Conservation (phyloP, 2,329 filamentous ascomycete genomes). For the Sarocladiaceae sp. region DNA sequence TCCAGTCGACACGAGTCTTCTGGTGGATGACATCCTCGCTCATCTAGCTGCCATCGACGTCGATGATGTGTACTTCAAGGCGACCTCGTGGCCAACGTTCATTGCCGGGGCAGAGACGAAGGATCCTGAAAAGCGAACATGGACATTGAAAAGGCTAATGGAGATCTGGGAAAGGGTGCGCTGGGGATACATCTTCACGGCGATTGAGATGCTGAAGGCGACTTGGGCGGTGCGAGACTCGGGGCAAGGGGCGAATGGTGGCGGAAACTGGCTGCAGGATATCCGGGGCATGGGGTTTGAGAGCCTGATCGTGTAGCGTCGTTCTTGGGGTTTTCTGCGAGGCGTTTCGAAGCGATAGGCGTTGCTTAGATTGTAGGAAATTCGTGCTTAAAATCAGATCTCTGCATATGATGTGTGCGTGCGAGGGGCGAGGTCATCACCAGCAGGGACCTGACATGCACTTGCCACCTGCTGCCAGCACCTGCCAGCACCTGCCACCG, state of each 20-base stretch:
- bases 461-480: constrained; percentile 1
- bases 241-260: constrained; percentile 11
- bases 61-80: constrained; percentile 49
- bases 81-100: constrained; percentile 54
- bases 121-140: constrained; percentile 37
- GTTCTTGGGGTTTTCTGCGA: constrained; percentile 6
- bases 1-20: constrained; percentile 33
- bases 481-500: not conserved
- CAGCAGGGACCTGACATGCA: too few species aligned
- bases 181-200: constrained; percentile 45
- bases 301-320: constrained; percentile 36
- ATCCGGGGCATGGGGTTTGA: constrained; percentile 38
- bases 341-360: not conserved
- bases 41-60: constrained; percentile 43
- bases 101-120: constrained; percentile 50
- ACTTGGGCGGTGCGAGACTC: constrained; percentile 40
- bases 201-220: constrained; percentile 41
- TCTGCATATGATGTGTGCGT: not conserved
- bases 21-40: constrained; percentile 43
- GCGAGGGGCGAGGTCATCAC: too few species aligned
- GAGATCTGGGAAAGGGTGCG: constrained; percentile 39
- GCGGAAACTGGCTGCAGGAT: constrained; percentile 35
- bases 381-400: not conserved
- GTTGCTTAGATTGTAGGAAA: too few species aligned
- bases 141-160: constrained; percentile 43